Percentiles rank a stretch among this genome's conserved stretches.
Evolutionary conservation across 1,139 yeast genomes (phyloP).

Genomic region (Sugiyamaella paludigena): DNA sequence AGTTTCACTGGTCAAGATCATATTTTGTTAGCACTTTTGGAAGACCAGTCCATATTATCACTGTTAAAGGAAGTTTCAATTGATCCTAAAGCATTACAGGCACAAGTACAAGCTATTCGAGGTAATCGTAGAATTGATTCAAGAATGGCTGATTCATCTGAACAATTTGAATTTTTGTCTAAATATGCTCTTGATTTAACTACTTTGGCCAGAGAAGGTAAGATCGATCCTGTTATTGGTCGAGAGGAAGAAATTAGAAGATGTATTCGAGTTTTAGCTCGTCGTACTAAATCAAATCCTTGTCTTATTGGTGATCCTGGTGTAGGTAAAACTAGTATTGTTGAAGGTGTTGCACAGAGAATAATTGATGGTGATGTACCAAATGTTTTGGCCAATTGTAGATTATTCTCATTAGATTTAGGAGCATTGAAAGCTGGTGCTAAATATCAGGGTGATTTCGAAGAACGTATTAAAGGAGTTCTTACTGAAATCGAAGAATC

Average conservation of each 20-base stretch:
- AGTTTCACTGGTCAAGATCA: constrained; percentile 93
- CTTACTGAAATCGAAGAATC: constrained; percentile 89
- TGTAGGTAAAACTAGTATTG: constrained; percentile 97
- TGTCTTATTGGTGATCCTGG: constrained; percentile 98
- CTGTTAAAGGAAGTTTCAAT: constrained; percentile 74
- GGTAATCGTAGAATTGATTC: constrained; percentile 93
- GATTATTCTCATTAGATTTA: constrained; percentile 81
- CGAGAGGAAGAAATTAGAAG: constrained; percentile 97
- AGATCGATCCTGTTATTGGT: constrained; percentile 96
- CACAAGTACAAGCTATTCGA: constrained; percentile 79
- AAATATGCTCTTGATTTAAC: constrained; percentile 94
- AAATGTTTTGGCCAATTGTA: constrained; percentile 72
- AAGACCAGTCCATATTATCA: constrained; percentile 67
- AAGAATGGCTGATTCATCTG: constrained; percentile 88
- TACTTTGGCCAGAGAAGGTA: constrained; percentile 88
- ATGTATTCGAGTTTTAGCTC: constrained; percentile 87
- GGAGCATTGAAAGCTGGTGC: constrained; percentile 99
- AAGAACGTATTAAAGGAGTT: constrained; percentile 96
- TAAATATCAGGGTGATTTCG: constrained; percentile 97
- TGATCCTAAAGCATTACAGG: constrained; percentile 67
- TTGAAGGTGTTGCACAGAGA: constrained; percentile 98
- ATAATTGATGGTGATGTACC: constrained; percentile 96
- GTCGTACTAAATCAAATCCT: constrained; percentile 95
- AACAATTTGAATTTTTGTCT: constrained; percentile 74
- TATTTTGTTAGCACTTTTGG: constrained; percentile 75